Conservation (phyloP, 2,329 filamentous ascomycete species). For the Pyrenophora graminea region DNA sequence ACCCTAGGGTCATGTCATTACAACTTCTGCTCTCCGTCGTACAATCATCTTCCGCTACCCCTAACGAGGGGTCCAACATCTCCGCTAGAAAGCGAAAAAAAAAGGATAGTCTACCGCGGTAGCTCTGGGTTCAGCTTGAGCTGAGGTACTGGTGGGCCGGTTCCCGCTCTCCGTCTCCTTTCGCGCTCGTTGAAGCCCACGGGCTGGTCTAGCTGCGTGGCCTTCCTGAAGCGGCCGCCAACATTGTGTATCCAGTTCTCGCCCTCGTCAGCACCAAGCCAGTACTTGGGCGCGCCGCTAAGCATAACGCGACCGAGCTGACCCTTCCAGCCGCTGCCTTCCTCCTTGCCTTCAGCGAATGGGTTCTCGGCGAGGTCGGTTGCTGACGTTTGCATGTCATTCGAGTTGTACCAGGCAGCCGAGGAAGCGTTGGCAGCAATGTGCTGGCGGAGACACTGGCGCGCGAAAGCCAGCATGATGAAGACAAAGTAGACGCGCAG, state of each 20-base stretch:
- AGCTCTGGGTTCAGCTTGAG: slow-evolving; percentile 29
- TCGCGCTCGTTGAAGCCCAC: slow-evolving; percentile 61
- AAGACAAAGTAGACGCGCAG: slow-evolving; percentile 82
- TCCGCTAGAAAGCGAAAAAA: neutral
- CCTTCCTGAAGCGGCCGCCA: slow-evolving; percentile 63
- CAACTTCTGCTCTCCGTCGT: slow-evolving; percentile 7
- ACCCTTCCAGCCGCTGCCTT: slow-evolving; percentile 79
- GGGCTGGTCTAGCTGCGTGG: slow-evolving; percentile 45
- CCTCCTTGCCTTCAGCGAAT: slow-evolving; percentile 70
- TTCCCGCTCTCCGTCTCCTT: slow-evolving; percentile 64
- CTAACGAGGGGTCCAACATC: neutral
- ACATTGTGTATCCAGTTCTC: slow-evolving; percentile 70
- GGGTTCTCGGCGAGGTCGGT: slow-evolving; percentile 64
- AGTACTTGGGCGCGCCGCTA: slow-evolving; percentile 73
- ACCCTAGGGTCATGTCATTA: slow-evolving; percentile 10
- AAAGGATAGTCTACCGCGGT: slow-evolving; percentile 19
- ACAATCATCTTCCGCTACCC: slow-evolving; percentile 5
- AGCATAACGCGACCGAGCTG: slow-evolving; percentile 80
- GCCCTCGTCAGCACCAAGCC: slow-evolving; percentile 71
- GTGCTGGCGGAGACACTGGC: slow-evolving; percentile 73
- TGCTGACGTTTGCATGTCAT: slow-evolving; percentile 46
- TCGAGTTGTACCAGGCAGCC: slow-evolving; percentile 48
- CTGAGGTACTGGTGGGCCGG: slow-evolving; percentile 56
- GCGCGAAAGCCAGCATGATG: slow-evolving; percentile 80
- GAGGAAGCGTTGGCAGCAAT: slow-evolving; percentile 54